A percentile compares a stretch with the other conserved stretches of the same genome.
Evolutionary conservation across 306 rosid genomes (phyloP).

Genomic region (Fagus sylvatica): DNA sequence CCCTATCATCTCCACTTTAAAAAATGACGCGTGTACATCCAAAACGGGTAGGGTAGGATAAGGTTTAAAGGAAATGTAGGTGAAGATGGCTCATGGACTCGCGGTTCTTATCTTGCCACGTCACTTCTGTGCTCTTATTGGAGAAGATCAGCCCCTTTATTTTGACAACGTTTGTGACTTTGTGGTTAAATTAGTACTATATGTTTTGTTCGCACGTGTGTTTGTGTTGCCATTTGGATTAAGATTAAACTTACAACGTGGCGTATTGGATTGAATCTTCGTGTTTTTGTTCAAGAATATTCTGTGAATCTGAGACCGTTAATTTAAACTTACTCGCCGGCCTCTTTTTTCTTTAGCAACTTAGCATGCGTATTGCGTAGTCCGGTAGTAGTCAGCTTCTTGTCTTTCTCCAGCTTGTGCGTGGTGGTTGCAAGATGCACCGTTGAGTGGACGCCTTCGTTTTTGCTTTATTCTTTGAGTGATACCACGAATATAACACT

Average conservation of each 20-base stretch:
- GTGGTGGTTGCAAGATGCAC: too few species aligned
- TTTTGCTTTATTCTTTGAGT: too few species aligned
- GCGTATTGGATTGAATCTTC: background rate
- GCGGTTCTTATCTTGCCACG: conserved; percentile 49
- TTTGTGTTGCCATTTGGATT: background rate
- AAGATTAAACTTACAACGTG: conserved; percentile 18
- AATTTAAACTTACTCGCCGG: conserved; percentile 7
- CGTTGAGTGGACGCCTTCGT: too few species aligned
- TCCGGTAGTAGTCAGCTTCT: background rate
- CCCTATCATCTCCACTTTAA: conserved; percentile 27
- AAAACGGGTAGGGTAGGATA: conserved; percentile 45
- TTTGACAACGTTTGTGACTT: background rate
- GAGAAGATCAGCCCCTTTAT: background rate
- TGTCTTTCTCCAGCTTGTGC: too few species aligned
- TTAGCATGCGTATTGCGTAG: background rate
- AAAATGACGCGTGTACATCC: conserved; percentile 60
- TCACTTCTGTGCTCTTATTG: conserved; percentile 9
- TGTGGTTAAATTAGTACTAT: too few species aligned
- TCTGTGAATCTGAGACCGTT: background rate
- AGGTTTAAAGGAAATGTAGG: conserved; percentile 28
- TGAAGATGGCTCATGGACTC: conserved; percentile 19
- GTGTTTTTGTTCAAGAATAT: background rate
- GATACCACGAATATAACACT: too few species aligned
- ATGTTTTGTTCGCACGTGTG: background rate
- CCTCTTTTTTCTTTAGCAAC: background rate